phyloP scores from a whole-genome alignment of 139 green algal species.

The Diplosphaera chodatii region DNA sequence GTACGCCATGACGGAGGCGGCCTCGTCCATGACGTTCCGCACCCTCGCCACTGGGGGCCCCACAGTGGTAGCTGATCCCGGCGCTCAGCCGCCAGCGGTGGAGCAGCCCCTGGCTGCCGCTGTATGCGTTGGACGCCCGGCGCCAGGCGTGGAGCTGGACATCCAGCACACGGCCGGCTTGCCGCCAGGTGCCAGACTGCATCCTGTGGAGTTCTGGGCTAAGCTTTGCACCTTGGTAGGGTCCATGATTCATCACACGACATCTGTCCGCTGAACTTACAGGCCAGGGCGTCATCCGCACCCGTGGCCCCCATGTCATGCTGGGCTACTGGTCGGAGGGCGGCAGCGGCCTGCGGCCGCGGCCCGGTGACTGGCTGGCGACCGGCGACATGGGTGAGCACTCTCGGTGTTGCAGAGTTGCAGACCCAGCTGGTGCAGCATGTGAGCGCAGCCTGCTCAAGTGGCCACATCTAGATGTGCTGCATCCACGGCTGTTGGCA shows the following conservation, averaged over 20 bases:
- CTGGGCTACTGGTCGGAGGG: conserved; percentile 55
- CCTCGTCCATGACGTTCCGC: conserved; percentile 74
- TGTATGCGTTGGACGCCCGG: conserved; percentile 33
- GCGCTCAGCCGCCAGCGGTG: too few relatives aligned
- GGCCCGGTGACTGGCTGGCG: neutral
- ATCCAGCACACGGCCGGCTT: conserved; percentile 9
- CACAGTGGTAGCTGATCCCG: too few relatives aligned
- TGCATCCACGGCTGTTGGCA: neutral
- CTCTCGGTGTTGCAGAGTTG: too few relatives aligned
- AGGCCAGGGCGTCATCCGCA: conserved; percentile 59
- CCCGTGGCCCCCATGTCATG: conserved; percentile 69
- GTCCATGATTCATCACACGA: too few relatives aligned
- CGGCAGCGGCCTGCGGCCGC: conserved; percentile 9
- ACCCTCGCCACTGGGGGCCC: too few relatives aligned
- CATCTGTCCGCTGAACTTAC: too few relatives aligned
- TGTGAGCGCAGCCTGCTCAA: too few relatives aligned
- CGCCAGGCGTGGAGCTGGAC: conserved; percentile 40
- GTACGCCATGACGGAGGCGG: conserved; percentile 87
- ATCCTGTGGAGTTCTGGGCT: too few relatives aligned
- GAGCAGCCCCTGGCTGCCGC: neutral
- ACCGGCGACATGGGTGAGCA: neutral
- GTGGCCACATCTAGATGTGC: too few relatives aligned
- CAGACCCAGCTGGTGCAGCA: too few relatives aligned
- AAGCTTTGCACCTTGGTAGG: too few relatives aligned
- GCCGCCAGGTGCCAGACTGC: neutral